These are phyloP conservation scores for Salicornia ramosissima DNA, from an alignment of 148 eudicot species.

Conservation along the genomic window DNA sequence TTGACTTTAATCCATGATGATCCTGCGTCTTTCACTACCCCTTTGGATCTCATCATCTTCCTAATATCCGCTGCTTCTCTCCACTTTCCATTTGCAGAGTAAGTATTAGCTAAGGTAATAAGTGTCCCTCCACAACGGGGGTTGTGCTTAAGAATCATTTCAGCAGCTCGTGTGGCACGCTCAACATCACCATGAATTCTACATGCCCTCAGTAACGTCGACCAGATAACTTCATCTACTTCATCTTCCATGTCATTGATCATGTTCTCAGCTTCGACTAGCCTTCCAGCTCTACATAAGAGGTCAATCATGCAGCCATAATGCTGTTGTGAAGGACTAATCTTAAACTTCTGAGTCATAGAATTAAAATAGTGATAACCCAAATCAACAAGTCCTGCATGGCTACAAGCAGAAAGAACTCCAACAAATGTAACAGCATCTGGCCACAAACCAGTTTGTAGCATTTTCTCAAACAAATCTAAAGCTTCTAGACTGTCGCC, in stretches of 20 bases:
- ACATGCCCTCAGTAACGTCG: constrained; percentile 74
- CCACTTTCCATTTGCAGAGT: constrained; percentile 68
- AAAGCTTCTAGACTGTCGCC: constrained; percentile 71
- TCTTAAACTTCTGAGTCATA: constrained; percentile 45
- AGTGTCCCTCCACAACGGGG: constrained; percentile 75
- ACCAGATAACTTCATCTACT: constrained; percentile 81
- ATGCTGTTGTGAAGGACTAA: constrained; percentile 68
- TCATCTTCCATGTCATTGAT: constrained; percentile 60
- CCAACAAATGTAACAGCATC: constrained; percentile 84
- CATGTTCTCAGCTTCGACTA: constrained; percentile 73
- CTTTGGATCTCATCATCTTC: constrained; percentile 67
- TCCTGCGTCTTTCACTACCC: constrained; percentile 82
- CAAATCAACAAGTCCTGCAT: constrained; percentile 73
- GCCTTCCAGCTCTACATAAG: constrained; percentile 72
- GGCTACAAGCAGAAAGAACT: constrained; percentile 85
- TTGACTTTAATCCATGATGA: constrained; percentile 84
- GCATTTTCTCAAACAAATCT: constrained; percentile 55
- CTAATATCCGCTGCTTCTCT: constrained; percentile 74
- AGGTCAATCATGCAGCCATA: constrained; percentile 94
- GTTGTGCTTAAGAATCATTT: constrained; percentile 49
- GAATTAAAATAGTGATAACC: constrained; percentile 58
- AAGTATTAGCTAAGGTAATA: constrained; percentile 66
- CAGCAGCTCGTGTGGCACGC: constrained; percentile 59
- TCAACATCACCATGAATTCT: constrained; percentile 64
- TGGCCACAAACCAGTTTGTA: constrained; percentile 51